Evolutionary conservation across 352 stramenopile genomes (phyloP), one percentile per base, ranked within the genome.

Genomic region (Phytophthora tubulina): DNA sequence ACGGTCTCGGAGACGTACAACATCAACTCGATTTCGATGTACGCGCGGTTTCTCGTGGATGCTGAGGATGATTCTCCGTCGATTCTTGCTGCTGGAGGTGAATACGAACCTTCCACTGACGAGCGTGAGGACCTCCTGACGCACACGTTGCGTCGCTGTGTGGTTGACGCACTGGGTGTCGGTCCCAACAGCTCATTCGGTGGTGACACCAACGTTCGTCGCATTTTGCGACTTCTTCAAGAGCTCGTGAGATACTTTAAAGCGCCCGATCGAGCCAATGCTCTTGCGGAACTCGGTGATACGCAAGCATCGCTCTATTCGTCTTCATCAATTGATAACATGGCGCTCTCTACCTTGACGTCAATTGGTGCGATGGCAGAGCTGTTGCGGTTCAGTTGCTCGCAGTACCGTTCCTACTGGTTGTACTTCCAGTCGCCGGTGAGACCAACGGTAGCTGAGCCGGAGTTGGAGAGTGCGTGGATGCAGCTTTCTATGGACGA

Each of bases 201-300:
- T 32, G 42, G 32, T 6, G 68, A 77, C 14, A 67, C 57, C 14
- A 67, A 27, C 13, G 48, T 68, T 14, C 54, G 59, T 55, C 73
- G 73, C n/a, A 51, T 80, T 63, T 36, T 80, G 30, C 59, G 70
- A 13, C 42, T 80, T 15, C 61, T 80, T 3, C 69, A 78, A 78
- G 60, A 72, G 8, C 46, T 80, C 4, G 2, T 66, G 17, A 38
- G 15, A 5, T 72, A 56, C 27, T 80, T 78, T 53, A 45, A 67
- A 3, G 31, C n/a, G 1, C 50, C 64, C 6, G 52, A 63, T 45
- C 69, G 63, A 42, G 30, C 38, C 6, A 42, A 51, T 6, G 31
- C 15, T 51, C 32, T 76, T 3, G 32, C 55, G 8, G 48, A 62
- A 49, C 33, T 71, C 3, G 41, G 49, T 39, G 53, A 48, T 2